Evolutionary conservation across 2,329 filamentous ascomycete genomes (phyloP), one percentile per base, ranked within the genome.

Genomic region (Colletotrichum lentis): DNA sequence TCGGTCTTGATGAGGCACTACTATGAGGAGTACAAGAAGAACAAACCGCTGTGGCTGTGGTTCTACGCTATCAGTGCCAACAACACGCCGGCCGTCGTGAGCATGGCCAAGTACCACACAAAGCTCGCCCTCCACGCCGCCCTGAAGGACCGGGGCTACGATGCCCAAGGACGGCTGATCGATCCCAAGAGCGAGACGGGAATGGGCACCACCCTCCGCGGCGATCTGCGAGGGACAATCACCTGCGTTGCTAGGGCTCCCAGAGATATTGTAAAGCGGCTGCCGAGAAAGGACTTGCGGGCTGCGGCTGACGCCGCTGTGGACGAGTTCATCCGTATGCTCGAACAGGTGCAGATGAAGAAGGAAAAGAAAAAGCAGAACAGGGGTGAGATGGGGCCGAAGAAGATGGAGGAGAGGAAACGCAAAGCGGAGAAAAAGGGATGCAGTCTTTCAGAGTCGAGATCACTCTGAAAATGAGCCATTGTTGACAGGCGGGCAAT

Each of bases 11-110:
- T 20, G 14, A 47, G 31, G 7, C 20, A 55, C 37, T 39, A 55
- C 3, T 68, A 68, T 20, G 62, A 59, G 16, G 24, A 52, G 50
- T 41, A 60, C 24, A 65, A 68, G 43, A 59, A 59, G 43, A 49
- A 37, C 1, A 41, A 50, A 35, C 62, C 65, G 24, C 20, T 68
- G 12, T 68, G 65, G 65, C 3, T 39, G 16, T 59, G 50, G 49
- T 49, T 39, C 10, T 22, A 58, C 18, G 62, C 62, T 1, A 12
- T 11, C 27, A n/a, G 16, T 31, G 24, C 7, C 20, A 20, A 27
- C 2, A 54, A 31, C 37, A 24, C 11, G 5, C 47, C 61, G 1
- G 22, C 44, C 5, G n/a, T 68, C 16, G 62, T 65, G 5, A 68
- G 44, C 16, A 14, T 39, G 20, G 57, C 57, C 22, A 50, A 39